Evolutionary conservation across 2,329 filamentous ascomycete genomes (phyloP).

Genomic region (Gnomoniopsis sp.): DNA sequence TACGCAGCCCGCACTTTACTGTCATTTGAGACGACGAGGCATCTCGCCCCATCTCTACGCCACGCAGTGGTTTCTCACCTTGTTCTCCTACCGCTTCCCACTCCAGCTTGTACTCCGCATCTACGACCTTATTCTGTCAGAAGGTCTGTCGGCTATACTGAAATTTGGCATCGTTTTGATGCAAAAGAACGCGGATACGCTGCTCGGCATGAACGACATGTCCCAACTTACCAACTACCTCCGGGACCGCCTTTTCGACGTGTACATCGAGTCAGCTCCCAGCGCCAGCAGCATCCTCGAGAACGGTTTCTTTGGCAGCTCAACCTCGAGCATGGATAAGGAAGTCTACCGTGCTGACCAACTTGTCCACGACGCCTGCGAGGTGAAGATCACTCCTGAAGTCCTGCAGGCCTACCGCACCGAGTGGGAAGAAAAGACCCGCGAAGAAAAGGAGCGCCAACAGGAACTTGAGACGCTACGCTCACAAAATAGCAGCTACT

Average conservation of each 20-base stretch:
- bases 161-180: constrained; percentile 95
- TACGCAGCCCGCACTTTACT: constrained; percentile 88
- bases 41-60: constrained; percentile 93
- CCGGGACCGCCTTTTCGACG: constrained; percentile 92
- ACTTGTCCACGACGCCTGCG: constrained; percentile 88
- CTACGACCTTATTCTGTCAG: constrained; percentile 91
- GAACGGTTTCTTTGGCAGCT: constrained; percentile 94
- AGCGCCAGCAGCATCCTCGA: constrained; percentile 92
- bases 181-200: constrained; percentile 80
- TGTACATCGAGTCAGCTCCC: constrained; percentile 92
- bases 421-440: constrained; percentile 92
- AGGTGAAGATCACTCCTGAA: constrained; percentile 79
- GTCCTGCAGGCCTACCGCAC: constrained; percentile 74
- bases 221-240: constrained; percentile 81
- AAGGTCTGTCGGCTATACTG: constrained; percentile 88
- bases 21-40: constrained; percentile 82
- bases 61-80: constrained; percentile 96
- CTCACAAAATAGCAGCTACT: constrained; percentile 61
- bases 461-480: constrained; percentile 74
- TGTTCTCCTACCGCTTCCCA: constrained; percentile 98
- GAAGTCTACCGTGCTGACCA: constrained; percentile 94
- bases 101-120: constrained; percentile 93
- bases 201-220: constrained; percentile 90
- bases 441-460: constrained; percentile 77
- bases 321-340: constrained; percentile 84